These are phyloP conservation scores for Aspergillus fumigatus DNA, from an alignment of 2,329 filamentous ascomycete genomes.

Conservation along the genomic window DNA sequence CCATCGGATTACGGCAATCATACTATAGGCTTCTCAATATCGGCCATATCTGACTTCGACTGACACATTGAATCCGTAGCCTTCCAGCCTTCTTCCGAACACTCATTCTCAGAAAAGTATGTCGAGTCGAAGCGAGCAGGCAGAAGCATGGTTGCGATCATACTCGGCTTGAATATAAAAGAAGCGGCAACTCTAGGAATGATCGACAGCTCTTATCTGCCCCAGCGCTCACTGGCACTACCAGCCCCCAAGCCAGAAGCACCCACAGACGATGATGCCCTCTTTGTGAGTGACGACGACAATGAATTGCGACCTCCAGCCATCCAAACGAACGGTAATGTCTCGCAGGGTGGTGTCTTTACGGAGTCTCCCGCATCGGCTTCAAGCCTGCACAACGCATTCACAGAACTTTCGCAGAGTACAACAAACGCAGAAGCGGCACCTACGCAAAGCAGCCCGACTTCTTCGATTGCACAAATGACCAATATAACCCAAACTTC, in stretches of 20 bases:
- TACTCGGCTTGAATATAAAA: slow-evolving; percentile 52
- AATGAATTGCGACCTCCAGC: slow-evolving; percentile 23
- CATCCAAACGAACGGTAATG: slow-evolving; percentile 10
- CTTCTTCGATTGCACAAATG: slow-evolving; percentile 1
- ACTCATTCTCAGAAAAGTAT: slow-evolving; percentile 49
- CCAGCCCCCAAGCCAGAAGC: slow-evolving; percentile 24
- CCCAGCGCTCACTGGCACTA: slow-evolving; percentile 18
- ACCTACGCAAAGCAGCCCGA: neutral
- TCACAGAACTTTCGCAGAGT: slow-evolving; percentile 21
- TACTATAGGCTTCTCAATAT: neutral
- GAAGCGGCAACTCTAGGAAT: slow-evolving; percentile 48
- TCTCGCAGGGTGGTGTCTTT: slow-evolving; percentile 11
- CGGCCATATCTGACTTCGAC: slow-evolving; percentile 5
- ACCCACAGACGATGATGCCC: slow-evolving; percentile 29
- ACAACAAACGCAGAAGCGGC: neutral
- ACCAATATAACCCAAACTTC: slow-evolving; percentile 9
- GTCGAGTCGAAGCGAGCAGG: slow-evolving; percentile 57
- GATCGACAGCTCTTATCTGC: slow-evolving; percentile 42
- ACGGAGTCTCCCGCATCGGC: slow-evolving; percentile 7
- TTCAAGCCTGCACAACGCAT: slow-evolving; percentile 10
- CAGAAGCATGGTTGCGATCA: slow-evolving; percentile 53
- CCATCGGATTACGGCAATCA: neutral
- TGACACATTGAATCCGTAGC: slow-evolving; percentile 24
- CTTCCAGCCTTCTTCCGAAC: slow-evolving; percentile 44
- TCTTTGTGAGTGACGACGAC: slow-evolving; percentile 38